phyloP scores from a whole-genome alignment of 2,329 filamentous ascomycete species.

The Cyphellophora europaea region DNA sequence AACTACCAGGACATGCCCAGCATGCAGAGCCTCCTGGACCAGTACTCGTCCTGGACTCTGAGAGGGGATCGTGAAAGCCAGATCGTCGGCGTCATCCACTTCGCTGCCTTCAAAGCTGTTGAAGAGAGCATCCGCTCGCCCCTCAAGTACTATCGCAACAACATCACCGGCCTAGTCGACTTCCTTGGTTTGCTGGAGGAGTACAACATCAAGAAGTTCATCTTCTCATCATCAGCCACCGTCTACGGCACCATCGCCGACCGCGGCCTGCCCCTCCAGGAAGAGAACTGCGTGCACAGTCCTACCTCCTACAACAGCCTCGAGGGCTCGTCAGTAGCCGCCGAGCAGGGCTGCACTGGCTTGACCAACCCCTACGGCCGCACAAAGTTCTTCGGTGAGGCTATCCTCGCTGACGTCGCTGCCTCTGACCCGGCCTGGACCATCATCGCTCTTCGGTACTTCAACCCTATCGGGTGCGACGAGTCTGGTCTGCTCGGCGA shows the following conservation, averaged over 20 bases:
- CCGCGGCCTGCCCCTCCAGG: conserved; percentile 41
- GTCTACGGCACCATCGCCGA: conserved; percentile 53
- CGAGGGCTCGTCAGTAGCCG: conserved; percentile 31
- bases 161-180: conserved; percentile 54
- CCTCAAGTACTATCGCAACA: conserved; percentile 59
- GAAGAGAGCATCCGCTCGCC: conserved; percentile 53
- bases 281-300: conserved; percentile 48
- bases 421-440: conserved; percentile 52
- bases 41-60: conserved; percentile 28
- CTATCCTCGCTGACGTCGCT: conserved; percentile 54
- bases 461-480: conserved; percentile 60
- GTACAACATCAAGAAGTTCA: conserved; percentile 55
- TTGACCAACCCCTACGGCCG: conserved; percentile 58
- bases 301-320: conserved; percentile 36
- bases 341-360: conserved; percentile 43
- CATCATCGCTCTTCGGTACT: conserved; percentile 56
- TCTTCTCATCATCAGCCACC: conserved; percentile 60
- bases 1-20: conserved; percentile 37
- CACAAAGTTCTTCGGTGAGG: conserved; percentile 60
- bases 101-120: conserved; percentile 59
- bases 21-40: conserved; percentile 34
- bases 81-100: conserved; percentile 59
- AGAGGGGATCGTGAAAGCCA: conserved; percentile 30
- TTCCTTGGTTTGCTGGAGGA: conserved; percentile 49
- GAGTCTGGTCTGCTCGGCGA: conserved; percentile 55